Evolutionary conservation across 495 filamentous ascomycete genomes (phyloP).

Genomic region (Gamarada debralockiae): DNA sequence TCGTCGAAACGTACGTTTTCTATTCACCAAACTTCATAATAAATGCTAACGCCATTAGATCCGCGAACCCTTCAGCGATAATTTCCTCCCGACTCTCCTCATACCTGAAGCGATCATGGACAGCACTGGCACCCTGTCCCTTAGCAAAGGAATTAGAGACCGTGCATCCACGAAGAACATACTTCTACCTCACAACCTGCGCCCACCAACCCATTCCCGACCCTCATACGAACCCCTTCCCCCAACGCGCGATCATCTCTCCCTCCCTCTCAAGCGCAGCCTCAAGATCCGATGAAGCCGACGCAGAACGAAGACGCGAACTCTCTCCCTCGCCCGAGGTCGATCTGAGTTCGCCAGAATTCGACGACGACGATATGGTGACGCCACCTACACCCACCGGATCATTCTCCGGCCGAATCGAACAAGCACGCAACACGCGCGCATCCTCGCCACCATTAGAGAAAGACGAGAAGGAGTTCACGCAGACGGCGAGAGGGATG

Average conservation of each 20-base stretch:
- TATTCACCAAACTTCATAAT: background rate
- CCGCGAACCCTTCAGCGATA: slow-evolving; percentile 91
- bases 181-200: slow-evolving; percentile 87
- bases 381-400: slow-evolving; percentile 50
- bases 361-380: slow-evolving; percentile 56
- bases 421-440: slow-evolving; percentile 49
- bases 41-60: slow-evolving; percentile 55
- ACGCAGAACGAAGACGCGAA: slow-evolving; percentile 66
- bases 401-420: slow-evolving; percentile 49
- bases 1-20: slow-evolving; percentile 80
- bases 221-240: slow-evolving; percentile 46
- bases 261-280: slow-evolving; percentile 77
- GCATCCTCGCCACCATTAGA: slow-evolving; percentile 84
- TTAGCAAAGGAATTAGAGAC: slow-evolving; percentile 88
- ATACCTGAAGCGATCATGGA: slow-evolving; percentile 89
- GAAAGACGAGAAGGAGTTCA: slow-evolving; percentile 95
- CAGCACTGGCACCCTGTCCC: slow-evolving; percentile 75
- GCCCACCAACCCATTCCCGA: slow-evolving; percentile 81
- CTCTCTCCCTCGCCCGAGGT: slow-evolving; percentile 90
- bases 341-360: slow-evolving; percentile 82
- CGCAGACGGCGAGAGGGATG: slow-evolving; percentile 83
- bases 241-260: slow-evolving; percentile 56
- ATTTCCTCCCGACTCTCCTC: slow-evolving; percentile 86
- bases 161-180: slow-evolving; percentile 90
- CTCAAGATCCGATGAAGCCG: slow-evolving; percentile 62